A percentile compares a stretch with the other conserved stretches of the same genome.
Conservation (phyloP, 495 filamentous ascomycete species). For the Elasticomyces elasticus region DNA sequence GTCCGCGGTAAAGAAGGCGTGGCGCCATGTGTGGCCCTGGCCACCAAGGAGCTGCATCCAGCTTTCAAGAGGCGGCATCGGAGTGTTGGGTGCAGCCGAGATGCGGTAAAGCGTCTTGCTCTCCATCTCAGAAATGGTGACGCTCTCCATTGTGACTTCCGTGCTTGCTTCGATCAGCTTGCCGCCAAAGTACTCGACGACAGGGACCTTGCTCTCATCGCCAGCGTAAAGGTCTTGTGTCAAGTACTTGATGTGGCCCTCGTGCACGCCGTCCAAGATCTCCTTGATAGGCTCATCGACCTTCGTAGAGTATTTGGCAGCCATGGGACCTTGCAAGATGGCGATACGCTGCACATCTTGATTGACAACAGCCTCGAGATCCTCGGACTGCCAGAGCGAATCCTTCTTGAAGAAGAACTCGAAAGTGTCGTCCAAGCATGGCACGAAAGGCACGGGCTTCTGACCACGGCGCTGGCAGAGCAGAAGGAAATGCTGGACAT, state of each 20-base stretch:
- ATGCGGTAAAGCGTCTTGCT: constrained; percentile 73
- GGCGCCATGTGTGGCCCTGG: constrained; percentile 72
- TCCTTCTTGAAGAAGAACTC: constrained; percentile 99
- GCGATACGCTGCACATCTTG: constrained; percentile 92
- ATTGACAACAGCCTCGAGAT: constrained; percentile 86
- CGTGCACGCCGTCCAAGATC: constrained; percentile 81
- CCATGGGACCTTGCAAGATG: constrained; percentile 92
- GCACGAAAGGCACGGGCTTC: constrained; percentile 95
- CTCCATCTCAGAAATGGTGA: constrained; percentile 63
- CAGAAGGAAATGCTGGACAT: constrained; percentile 89
- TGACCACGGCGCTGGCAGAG: constrained; percentile 89
- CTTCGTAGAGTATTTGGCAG: constrained; percentile 76
- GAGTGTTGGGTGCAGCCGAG: constrained; percentile 55
- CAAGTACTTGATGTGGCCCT: constrained; percentile 69
- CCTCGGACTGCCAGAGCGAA: constrained; percentile 98
- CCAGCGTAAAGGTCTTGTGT: constrained; percentile 70
- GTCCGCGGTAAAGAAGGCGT: constrained; percentile 94
- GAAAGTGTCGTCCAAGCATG: constrained; percentile 84
- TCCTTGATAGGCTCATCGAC: constrained; percentile 90
- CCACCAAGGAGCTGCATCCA: constrained; percentile 92
- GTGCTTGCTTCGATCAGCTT: constrained; percentile 46
- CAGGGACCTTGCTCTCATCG: constrained; percentile 63
- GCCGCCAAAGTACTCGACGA: constrained; percentile 90
- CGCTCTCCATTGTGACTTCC: constrained; percentile 58
- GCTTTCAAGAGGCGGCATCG: constrained; percentile 63